Evolutionary conservation across 2,329 filamentous ascomycete species (phyloP), one percentile per base, ranked within the genome.

Genomic region (Ophiostoma pallidulum): DNA sequence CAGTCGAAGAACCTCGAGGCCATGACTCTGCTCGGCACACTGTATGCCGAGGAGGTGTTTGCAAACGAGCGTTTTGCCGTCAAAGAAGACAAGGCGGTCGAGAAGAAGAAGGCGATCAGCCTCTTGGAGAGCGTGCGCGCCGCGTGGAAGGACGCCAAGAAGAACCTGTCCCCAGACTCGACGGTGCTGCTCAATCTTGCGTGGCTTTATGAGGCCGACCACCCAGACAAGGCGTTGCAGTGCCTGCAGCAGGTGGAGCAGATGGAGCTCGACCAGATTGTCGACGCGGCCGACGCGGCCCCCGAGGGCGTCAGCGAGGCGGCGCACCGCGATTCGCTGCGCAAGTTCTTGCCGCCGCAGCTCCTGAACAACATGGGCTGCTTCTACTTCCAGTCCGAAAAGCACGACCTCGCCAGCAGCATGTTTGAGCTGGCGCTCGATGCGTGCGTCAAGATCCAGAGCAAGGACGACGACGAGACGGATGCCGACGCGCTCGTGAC

Each of bases 321-420:
- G 3, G 74, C 77, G 26, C 66, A 78, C 48, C 76, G 77, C 47
- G 70, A 70, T 19, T 72, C 74, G 14, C 72, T 94, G 24, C 82
- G 89, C 46, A 86, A 90, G 60, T 74, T 84, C 50, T 71, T 98
- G 2, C 86, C 90, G 1, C 92, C 92, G 4, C 89, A 95, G 60
- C 73, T 97, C 2, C 75, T 98, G 37, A 98, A 97, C 72, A 98
- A 98, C 62, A 94, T 97, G 62, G 92, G 87, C 5, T 96, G 90
- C 64, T 97, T 97, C 66, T 80, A 94, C 56, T 96, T 88, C 56
- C 89, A 95, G 61, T 76, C 81, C 2, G 89, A 94, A 58, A 89
- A 88, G 60, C 82, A 85, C 53, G 79, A 84, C 18, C 73, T 80
- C 52, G 90, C 92, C 19, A 83, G 86, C 55, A 83, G 91, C 43